Conservation (phyloP, 306 rosid species). For the Ochetophila trinervis region DNA sequence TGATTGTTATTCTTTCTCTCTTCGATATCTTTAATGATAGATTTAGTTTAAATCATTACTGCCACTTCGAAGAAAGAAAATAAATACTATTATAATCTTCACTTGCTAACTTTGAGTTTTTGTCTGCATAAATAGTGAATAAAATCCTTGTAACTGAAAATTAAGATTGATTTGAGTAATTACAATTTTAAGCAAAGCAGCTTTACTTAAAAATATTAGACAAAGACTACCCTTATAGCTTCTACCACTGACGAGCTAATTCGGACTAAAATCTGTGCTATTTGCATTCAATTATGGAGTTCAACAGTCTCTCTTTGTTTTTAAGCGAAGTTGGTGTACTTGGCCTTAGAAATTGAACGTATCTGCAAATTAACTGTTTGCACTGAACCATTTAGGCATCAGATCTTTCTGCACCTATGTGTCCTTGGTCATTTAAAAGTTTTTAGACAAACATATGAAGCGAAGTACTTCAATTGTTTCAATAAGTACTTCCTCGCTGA, state of each 20-base stretch:
- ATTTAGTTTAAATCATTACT: not conserved
- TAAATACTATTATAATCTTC: too few relatives aligned
- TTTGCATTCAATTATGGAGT: not conserved
- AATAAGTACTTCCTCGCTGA: too few relatives aligned
- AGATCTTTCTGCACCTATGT: too few relatives aligned
- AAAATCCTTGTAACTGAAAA: not conserved
- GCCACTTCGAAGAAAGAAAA: too few relatives aligned
- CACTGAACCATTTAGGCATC: too few relatives aligned
- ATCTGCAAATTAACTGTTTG: not conserved
- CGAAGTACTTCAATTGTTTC: too few relatives aligned
- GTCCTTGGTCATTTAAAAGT: too few relatives aligned
- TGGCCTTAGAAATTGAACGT: not conserved
- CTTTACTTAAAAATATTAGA: not conserved
- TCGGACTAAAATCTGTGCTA: not conserved
- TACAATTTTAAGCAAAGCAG: not conserved
- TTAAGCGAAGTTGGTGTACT: not conserved
- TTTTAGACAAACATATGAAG: too few relatives aligned
- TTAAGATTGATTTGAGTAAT: not conserved
- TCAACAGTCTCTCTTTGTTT: too few relatives aligned
- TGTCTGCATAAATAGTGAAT: not conserved
- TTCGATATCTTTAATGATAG: not conserved
- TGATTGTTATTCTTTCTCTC: not conserved
- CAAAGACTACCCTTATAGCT: not conserved
- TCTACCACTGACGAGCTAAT: too few relatives aligned
- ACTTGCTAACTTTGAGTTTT: slow-evolving; percentile 1